Evolutionary conservation across 495 filamentous ascomycete genomes (phyloP), one percentile per base, ranked within the genome.

Genomic region (Tuber calosporum): DNA sequence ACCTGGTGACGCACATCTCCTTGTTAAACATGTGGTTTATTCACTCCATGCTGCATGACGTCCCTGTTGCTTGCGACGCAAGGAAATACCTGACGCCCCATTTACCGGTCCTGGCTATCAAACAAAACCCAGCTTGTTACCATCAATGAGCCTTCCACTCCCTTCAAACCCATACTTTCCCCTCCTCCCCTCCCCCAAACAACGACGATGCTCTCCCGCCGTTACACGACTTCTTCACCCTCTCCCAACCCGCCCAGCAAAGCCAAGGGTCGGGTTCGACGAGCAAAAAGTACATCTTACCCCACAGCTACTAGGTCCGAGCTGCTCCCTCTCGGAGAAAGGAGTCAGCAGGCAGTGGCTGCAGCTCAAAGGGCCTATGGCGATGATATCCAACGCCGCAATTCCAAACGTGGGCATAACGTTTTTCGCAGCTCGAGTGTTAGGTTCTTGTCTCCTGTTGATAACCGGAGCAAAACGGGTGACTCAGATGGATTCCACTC

Each of bases 351-450:
- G 48, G 79, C 79, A 39, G 66, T 81, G 70, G 66, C 79, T 76
- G 79, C 79, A 30, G 79, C 79, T 45, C 79, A 81, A 30, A 79
- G 73, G 70, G 79, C 79, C 2, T 81, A 78, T 36, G 79, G 40
- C 70, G 71, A 77, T 48, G 75, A 77, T 37, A 73, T 78, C 20
- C 75, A 78, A 45, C 76, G 76, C 37, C 76, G 76, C 13, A 62
- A 34, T 34, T 34, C 26, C 26, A 34, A 62, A 34, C 53, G 11
- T 30, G 53, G 34, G 17, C 53, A 62, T 15, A 17, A 26, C 53
- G 26, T 62, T 62, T 34, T 34, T 62, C 69, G 69, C 38, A 77
- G 74, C 36, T 71, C 76, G 43, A 73, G 72, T 62, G 75, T 78
- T 66, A 77, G 76, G n/a, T 77, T 78, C 34, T 69, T 48, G 40